These are phyloP conservation scores for Haplosporangium gracile DNA, from an alignment of 192 early-diverging fungal genomes.

Conservation along the genomic window DNA sequence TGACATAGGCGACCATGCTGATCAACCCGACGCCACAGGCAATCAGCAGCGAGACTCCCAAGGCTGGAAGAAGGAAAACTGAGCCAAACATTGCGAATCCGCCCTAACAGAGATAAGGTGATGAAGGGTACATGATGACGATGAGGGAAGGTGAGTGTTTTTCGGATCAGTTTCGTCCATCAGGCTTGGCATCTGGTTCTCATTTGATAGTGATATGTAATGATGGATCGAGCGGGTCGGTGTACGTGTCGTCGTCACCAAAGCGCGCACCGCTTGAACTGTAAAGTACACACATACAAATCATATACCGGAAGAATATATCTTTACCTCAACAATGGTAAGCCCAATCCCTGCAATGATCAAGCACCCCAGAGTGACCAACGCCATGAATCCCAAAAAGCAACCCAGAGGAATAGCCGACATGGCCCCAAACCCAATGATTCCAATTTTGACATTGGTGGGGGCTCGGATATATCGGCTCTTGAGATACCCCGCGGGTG, in stretches of 20 bases:
- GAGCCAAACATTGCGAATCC: constrained; percentile 29
- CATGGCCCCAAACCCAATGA: constrained; percentile 14
- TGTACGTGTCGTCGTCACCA: too few relatives aligned
- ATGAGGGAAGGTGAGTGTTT: neutral
- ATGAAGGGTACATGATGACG: neutral
- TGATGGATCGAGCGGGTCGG: too few relatives aligned
- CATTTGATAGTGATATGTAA: too few relatives aligned
- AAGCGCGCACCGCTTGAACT: too few relatives aligned
- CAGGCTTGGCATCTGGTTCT: too few relatives aligned
- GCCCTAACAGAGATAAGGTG: constrained; percentile 14
- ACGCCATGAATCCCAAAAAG: constrained; percentile 29
- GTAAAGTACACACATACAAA: too few relatives aligned
- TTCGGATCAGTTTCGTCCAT: too few relatives aligned
- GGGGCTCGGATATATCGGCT: neutral
- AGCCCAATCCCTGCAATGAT: constrained; percentile 22
- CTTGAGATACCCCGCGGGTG: neutral
- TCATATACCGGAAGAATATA: neutral
- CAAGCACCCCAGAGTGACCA: constrained; percentile 26
- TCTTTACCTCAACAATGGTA: constrained; percentile 28
- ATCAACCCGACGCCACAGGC: constrained; percentile 57
- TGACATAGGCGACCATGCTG: constrained; percentile 48
- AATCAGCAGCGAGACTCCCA: constrained; percentile 18
- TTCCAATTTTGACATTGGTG: neutral
- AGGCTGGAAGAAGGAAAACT: constrained; percentile 21
- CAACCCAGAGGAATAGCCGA: constrained; percentile 19